Percentiles rank a stretch among this genome's conserved stretches.
Conservation (phyloP, 305 asterid species). For the Salvia sclarea region DNA sequence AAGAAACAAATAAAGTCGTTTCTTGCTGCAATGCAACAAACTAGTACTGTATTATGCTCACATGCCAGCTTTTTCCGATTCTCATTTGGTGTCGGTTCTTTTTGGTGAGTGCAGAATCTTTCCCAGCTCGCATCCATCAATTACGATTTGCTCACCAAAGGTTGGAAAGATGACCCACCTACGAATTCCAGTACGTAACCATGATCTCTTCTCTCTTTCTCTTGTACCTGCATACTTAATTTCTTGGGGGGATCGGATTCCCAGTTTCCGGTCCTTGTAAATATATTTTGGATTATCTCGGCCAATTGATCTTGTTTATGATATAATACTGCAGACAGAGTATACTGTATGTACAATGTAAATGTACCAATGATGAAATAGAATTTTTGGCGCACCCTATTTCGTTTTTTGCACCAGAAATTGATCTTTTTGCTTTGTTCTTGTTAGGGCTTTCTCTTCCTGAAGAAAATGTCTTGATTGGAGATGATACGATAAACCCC, state of each 20-base stretch:
- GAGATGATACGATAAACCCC: not conserved
- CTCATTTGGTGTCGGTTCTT: constrained; percentile 22
- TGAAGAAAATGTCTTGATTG: not conserved
- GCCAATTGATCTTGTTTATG: constrained; percentile 11
- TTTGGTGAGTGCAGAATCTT: constrained; percentile 62
- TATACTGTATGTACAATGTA: constrained; percentile 28
- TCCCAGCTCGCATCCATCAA: constrained; percentile 95
- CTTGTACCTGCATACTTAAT: constrained; percentile 1
- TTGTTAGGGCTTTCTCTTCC: not conserved
- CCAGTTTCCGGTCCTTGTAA: constrained; percentile 32
- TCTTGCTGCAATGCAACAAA: not conserved
- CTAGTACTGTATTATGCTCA: not conserved
- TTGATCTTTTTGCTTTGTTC: not conserved
- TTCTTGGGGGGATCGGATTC: constrained; percentile 16
- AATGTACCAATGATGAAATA: constrained; percentile 23
- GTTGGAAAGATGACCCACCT: constrained; percentile 80
- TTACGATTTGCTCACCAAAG: constrained; percentile 86
- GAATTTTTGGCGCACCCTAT: constrained; percentile 12
- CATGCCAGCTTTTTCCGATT: not conserved
- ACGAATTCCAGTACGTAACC: constrained; percentile 49
- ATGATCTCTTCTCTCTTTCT: not conserved
- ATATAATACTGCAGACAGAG: not conserved
- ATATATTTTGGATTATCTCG: constrained; percentile 30
- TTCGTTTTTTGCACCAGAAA: constrained; percentile 1
- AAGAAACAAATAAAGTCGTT: too few relatives aligned